These are phyloP conservation scores for Metschnikowia chrysomelidarum DNA, from an alignment of 805 yeast species.

Conservation along the genomic window DNA sequence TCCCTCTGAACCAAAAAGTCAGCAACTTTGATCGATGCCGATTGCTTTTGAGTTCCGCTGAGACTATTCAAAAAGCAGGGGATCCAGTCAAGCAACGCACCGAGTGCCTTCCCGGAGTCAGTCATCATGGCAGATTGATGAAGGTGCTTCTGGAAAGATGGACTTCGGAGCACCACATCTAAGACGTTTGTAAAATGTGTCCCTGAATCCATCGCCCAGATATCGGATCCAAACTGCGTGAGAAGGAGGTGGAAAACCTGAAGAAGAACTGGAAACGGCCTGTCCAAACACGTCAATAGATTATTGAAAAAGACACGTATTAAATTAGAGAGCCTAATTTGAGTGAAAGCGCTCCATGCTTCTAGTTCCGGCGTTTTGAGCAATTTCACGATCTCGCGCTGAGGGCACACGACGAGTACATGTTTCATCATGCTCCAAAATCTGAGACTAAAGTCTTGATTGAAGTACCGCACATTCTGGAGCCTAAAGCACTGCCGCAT, in stretches of 20 bases:
- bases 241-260: constrained; percentile 46
- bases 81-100: constrained; percentile 58
- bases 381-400: constrained; percentile 17
- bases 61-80: constrained; percentile 43
- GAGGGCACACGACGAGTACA: constrained; percentile 28
- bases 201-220: constrained; percentile 56
- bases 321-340: constrained; percentile 35
- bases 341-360: constrained; percentile 26
- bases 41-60: constrained; percentile 48
- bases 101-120: constrained; percentile 19
- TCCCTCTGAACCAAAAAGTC: constrained; percentile 40
- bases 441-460: constrained; percentile 34
- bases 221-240: constrained; percentile 27
- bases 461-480: constrained; percentile 52
- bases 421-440: constrained; percentile 49
- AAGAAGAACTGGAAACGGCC: constrained; percentile 55
- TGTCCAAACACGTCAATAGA: constrained; percentile 47
- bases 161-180: constrained; percentile 59
- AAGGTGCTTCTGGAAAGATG: constrained; percentile 42
- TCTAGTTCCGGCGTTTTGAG: constrained; percentile 34
- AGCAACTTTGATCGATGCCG: constrained; percentile 51
- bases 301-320: constrained; percentile 48
- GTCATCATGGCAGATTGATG: constrained; percentile 6
- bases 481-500: constrained; percentile 48
- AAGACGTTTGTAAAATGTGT: constrained; percentile 53